Conservation (phyloP, 495 filamentous ascomycete genomes). For the Xylaria castorea region DNA sequence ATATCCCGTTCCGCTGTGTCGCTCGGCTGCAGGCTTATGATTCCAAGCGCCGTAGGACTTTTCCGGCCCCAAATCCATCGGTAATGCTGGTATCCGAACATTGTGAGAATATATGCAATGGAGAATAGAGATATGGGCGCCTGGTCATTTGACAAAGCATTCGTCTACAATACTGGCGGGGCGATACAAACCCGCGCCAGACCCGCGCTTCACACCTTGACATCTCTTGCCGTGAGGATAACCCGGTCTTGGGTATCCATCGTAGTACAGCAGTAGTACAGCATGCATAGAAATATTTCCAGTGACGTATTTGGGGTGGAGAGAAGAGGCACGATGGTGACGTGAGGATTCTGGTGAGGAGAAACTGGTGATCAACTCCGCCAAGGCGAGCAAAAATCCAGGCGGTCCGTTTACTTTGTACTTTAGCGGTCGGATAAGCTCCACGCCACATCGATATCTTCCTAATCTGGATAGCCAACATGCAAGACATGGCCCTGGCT, state of each 20-base stretch:
- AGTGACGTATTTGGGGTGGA: background rate
- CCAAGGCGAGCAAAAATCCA: conserved; percentile 23
- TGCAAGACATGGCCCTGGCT: conserved; percentile 30
- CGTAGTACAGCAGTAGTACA: background rate
- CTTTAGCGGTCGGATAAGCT: conserved; percentile 4
- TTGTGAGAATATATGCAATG: background rate
- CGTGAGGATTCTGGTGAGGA: too few relatives aligned
- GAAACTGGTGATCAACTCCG: conserved; percentile 9
- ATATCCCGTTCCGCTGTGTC: conserved; percentile 21
- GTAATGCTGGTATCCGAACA: background rate
- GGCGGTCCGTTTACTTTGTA: background rate
- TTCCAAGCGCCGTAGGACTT: conserved; percentile 7
- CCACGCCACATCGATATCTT: conserved; percentile 23
- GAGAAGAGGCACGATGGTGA: background rate
- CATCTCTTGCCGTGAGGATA: background rate
- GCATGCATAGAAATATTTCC: background rate
- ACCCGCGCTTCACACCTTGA: background rate
- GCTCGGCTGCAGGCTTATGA: conserved; percentile 14
- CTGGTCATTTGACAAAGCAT: background rate
- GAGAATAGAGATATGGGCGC: background rate
- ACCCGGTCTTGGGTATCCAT: conserved; percentile 3
- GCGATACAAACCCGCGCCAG: background rate
- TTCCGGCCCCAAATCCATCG: background rate
- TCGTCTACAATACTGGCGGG: background rate
- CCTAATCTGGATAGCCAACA: conserved; percentile 14